phyloP scores from a whole-genome alignment of 2,329 filamentous ascomycete species.

The Claviceps digitariae region DNA sequence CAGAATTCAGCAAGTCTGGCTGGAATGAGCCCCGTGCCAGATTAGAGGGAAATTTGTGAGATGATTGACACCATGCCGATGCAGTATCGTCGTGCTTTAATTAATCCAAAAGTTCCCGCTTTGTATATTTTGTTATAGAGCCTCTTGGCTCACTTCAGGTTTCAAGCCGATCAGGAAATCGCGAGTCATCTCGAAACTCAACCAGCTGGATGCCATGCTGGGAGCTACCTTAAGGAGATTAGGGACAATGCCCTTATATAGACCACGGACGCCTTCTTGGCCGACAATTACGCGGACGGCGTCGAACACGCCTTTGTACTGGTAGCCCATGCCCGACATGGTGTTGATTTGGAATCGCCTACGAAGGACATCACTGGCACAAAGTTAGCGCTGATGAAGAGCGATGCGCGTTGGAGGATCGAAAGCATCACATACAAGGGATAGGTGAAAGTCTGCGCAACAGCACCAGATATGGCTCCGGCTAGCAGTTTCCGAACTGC shows the following conservation, averaged over 20 bases:
- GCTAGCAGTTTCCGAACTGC: slow-evolving; percentile 72
- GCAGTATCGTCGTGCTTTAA: neutral
- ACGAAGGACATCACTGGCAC: slow-evolving; percentile 67
- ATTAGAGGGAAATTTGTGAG: neutral
- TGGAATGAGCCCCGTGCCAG: neutral
- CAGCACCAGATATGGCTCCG: slow-evolving; percentile 86
- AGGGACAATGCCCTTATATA: slow-evolving; percentile 93
- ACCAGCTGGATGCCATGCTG: slow-evolving; percentile 97
- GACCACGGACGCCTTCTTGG: slow-evolving; percentile 69
- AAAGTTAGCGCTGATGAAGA: slow-evolving; percentile 9
- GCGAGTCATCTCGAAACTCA: slow-evolving; percentile 88
- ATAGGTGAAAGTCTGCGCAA: slow-evolving; percentile 96
- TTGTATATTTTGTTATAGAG: slow-evolving; percentile 12
- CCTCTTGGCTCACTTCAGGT: slow-evolving; percentile 21
- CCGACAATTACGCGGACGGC: slow-evolving; percentile 69
- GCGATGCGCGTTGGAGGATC: neutral
- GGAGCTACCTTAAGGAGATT: slow-evolving; percentile 95
- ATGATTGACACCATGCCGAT: slow-evolving; percentile 1
- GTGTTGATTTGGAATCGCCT: slow-evolving; percentile 97
- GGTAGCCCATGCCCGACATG: slow-evolving; percentile 96
- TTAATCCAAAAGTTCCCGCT: neutral
- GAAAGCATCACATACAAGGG: slow-evolving; percentile 58
- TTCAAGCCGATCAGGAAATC: slow-evolving; percentile 64
- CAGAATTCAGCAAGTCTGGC: neutral
- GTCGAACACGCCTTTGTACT: slow-evolving; percentile 78